A percentile compares a stretch with the other conserved stretches of the same genome.
These are phyloP conservation scores for Leccinum uliginosum DNA, from an alignment of 768 basidiomycete species.

Conservation along the genomic window DNA sequence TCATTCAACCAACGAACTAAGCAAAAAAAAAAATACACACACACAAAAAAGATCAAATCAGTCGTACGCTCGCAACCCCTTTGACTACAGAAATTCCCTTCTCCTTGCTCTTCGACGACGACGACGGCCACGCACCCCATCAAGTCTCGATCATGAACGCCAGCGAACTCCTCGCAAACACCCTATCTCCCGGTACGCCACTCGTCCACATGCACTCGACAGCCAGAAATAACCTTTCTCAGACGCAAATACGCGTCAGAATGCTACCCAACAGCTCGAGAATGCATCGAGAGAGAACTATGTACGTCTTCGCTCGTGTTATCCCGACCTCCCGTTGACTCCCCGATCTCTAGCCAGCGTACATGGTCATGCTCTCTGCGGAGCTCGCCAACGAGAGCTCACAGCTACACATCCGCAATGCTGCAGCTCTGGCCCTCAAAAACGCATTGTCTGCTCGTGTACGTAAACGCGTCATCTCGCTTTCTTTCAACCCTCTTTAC, in stretches of 20 bases:
- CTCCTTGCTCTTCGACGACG: conserved; percentile 13
- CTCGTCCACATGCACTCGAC: conserved; percentile 26
- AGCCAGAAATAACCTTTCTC: conserved; percentile 30
- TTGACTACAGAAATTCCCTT: conserved; percentile 14
- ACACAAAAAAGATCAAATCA: conserved; percentile 11
- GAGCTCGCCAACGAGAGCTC: conserved; percentile 77
- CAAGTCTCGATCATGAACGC: conserved; percentile 71
- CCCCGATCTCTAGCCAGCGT: conserved; percentile 63
- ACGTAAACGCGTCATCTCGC: conserved; percentile 35
- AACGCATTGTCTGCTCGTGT: conserved; percentile 90
- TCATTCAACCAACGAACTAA: not conserved
- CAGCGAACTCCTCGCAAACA: conserved; percentile 84
- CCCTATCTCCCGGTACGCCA: conserved; percentile 80
- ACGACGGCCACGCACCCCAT: conserved; percentile 22
- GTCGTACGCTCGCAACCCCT: conserved; percentile 10
- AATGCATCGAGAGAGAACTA: conserved; percentile 83
- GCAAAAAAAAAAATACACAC: conserved; percentile 3
- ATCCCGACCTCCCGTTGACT: conserved; percentile 7
- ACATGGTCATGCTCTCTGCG: conserved; percentile 85
- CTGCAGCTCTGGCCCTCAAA: conserved; percentile 96
- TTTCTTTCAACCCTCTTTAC: conserved; percentile 16
- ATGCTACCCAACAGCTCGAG: conserved; percentile 89
- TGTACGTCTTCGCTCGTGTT: conserved; percentile 45
- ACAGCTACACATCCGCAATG: conserved; percentile 76
- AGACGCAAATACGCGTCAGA: conserved; percentile 90